Conservation (phyloP, 2,329 filamentous ascomycete species). For the Calonectria hongkongensis region DNA sequence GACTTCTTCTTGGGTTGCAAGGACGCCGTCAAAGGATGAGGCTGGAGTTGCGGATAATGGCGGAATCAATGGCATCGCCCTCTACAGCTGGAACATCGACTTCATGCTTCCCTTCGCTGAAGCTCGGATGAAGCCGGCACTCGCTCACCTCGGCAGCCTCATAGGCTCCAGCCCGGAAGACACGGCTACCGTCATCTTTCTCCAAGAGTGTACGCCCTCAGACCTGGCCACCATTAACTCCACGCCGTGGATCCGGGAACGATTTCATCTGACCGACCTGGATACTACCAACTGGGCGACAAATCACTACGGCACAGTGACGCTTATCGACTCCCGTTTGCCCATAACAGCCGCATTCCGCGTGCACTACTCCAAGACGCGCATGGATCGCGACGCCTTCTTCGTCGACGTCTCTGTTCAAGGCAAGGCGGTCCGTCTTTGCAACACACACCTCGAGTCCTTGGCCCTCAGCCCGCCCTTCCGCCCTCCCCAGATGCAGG, state of each 20-base stretch:
- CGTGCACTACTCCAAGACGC: conserved; percentile 68
- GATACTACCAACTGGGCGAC: conserved; percentile 65
- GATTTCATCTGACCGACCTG: conserved; percentile 70
- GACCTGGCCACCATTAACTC: conserved; percentile 67
- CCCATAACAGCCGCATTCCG: conserved; percentile 68
- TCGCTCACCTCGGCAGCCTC: conserved; percentile 53
- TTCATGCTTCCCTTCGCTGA: conserved; percentile 58
- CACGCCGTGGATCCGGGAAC: conserved; percentile 67
- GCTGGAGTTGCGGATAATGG: conserved; percentile 11
- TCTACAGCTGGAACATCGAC: conserved; percentile 62
- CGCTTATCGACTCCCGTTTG: conserved; percentile 69
- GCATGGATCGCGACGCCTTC: conserved; percentile 72
- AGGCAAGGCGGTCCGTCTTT: conserved; percentile 65
- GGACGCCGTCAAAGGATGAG: conserved; percentile 30
- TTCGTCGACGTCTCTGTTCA: conserved; percentile 68
- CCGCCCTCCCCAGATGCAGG: conserved; percentile 68
- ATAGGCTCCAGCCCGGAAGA: conserved; percentile 29
- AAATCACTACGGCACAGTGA: conserved; percentile 71
- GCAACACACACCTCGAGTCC: conserved; percentile 76
- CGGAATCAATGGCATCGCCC: conserved; percentile 52
- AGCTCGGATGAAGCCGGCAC: conserved; percentile 58
- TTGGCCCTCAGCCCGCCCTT: conserved; percentile 68
- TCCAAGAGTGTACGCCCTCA: conserved; percentile 70
- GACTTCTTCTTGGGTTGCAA: conserved; percentile 38
- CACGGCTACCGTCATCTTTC: conserved; percentile 64